Conservation (phyloP, 345 rosid genomes). For the Stellera chamaejasme region DNA sequence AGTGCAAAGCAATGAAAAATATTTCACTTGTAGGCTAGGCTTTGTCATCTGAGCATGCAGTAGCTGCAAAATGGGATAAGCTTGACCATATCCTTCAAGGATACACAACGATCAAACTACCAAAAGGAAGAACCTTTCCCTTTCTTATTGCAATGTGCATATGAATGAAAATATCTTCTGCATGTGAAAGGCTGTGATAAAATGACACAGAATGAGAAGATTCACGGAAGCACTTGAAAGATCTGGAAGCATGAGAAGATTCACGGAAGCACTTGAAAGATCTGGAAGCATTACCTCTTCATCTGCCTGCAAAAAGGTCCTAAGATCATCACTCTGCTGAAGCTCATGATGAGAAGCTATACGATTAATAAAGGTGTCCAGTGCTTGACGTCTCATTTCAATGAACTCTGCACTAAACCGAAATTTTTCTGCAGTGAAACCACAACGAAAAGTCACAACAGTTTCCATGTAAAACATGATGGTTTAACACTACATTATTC, state of each 20-base stretch:
- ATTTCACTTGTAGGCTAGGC: too few relatives aligned
- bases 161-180: too few relatives aligned
- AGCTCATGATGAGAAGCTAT: constrained; percentile 84
- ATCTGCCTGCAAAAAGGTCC: constrained; percentile 92
- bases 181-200: background rate
- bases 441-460: background rate
- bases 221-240: background rate
- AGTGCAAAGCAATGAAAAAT: too few relatives aligned
- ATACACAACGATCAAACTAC: too few relatives aligned
- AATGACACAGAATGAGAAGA: background rate
- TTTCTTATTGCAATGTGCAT: too few relatives aligned
- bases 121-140: too few relatives aligned
- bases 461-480: background rate
- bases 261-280: background rate
- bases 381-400: constrained; percentile 88
- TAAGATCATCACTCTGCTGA: constrained; percentile 88
- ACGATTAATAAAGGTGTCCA: constrained; percentile 84
- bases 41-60: too few relatives aligned
- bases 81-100: too few relatives aligned
- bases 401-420: constrained; percentile 97
- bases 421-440: constrained; percentile 68
- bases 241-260: background rate
- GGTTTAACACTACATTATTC: too few relatives aligned
- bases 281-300: constrained; percentile 62
- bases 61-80: too few relatives aligned